phyloP scores from a whole-genome alignment of 1,139 yeast species.

The Geotrichum restrictum region DNA sequence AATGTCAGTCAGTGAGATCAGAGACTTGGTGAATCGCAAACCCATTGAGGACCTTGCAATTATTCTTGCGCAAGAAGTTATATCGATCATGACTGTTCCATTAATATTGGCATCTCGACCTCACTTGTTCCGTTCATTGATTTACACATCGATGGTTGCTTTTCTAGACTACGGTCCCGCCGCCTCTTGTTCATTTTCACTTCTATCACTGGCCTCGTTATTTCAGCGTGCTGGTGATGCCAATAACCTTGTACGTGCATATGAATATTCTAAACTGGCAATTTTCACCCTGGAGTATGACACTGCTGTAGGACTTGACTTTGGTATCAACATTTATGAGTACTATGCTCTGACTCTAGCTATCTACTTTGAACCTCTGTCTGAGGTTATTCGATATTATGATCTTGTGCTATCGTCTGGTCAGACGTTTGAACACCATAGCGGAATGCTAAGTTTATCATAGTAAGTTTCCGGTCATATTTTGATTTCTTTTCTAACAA shows the following conservation, averaged over 20 bases:
- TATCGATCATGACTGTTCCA: conserved; percentile 44
- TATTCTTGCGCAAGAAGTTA: conserved; percentile 44
- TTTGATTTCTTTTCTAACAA: conserved; percentile 3
- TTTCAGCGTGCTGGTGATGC: conserved; percentile 35
- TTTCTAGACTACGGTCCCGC: conserved; percentile 39
- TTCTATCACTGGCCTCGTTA: conserved; percentile 37
- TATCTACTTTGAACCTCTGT: conserved; percentile 45
- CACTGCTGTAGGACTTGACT: conserved; percentile 41
- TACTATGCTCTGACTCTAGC: conserved; percentile 47
- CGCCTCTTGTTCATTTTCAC: conserved; percentile 36
- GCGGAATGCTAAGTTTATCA: conserved; percentile 32
- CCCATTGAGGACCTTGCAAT: conserved; percentile 37
- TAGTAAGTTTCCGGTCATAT: conserved; percentile 24
- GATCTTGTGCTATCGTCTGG: conserved; percentile 33
- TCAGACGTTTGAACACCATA: conserved; percentile 32
- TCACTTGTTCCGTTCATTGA: conserved; percentile 31
- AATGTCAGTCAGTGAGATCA: conserved; percentile 45
- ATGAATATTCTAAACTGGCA: conserved; percentile 44
- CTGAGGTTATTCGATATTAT: conserved; percentile 40
- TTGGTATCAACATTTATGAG: conserved; percentile 46
- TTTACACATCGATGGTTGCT: conserved; percentile 34
- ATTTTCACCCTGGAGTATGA: conserved; percentile 42
- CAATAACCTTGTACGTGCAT: conserved; percentile 43
- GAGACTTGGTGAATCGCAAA: conserved; percentile 37
- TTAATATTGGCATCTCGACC: conserved; percentile 29